A percentile compares a stretch with the other conserved stretches of the same genome.
Evolutionary conservation across 495 filamentous ascomycete species (phyloP).

Genomic region (Aspergillus nanangensis): DNA sequence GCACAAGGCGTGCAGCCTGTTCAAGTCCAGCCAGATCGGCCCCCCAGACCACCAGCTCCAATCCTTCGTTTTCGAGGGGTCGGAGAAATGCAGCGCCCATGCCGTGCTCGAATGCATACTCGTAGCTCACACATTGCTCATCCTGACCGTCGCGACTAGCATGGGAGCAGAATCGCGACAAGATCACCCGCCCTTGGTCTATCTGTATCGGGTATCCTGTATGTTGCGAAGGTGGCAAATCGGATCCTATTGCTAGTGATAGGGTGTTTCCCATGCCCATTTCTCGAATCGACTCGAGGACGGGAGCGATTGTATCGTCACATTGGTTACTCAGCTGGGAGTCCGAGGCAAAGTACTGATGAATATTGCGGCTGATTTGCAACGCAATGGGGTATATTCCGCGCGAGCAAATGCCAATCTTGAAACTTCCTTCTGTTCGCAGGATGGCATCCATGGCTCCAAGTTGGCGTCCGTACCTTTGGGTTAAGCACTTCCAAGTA

Average conservation of each 20-base stretch:
- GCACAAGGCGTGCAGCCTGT: slow-evolving; percentile 52
- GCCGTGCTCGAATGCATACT: slow-evolving; percentile 24
- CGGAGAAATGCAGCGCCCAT: slow-evolving; percentile 47
- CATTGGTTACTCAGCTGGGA: slow-evolving; percentile 32
- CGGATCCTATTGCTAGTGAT: slow-evolving; percentile 17
- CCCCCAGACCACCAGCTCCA: slow-evolving; percentile 57
- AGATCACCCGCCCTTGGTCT: too few relatives aligned
- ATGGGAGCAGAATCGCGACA: too few relatives aligned
- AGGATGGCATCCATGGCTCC: slow-evolving; percentile 51
- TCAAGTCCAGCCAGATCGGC: slow-evolving; percentile 37
- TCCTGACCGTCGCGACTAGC: too few relatives aligned
- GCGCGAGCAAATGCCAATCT: slow-evolving; percentile 30
- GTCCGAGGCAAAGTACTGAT: slow-evolving; percentile 57
- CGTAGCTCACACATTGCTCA: slow-evolving; percentile 1
- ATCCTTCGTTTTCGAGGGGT: slow-evolving; percentile 35
- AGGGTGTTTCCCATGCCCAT: slow-evolving; percentile 28
- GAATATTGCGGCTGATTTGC: slow-evolving; percentile 55
- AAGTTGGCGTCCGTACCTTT: slow-evolving; percentile 39
- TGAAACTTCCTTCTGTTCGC: slow-evolving; percentile 37
- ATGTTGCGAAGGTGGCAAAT: too few relatives aligned
- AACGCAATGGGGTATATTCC: slow-evolving; percentile 33
- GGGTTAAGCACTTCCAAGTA: slow-evolving; percentile 19
- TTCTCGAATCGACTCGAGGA: neutral
- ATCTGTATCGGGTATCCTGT: too few relatives aligned
- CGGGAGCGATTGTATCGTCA: neutral